Conservation (phyloP, 768 basidiomycete genomes). For the Kwoniella sp. region DNA sequence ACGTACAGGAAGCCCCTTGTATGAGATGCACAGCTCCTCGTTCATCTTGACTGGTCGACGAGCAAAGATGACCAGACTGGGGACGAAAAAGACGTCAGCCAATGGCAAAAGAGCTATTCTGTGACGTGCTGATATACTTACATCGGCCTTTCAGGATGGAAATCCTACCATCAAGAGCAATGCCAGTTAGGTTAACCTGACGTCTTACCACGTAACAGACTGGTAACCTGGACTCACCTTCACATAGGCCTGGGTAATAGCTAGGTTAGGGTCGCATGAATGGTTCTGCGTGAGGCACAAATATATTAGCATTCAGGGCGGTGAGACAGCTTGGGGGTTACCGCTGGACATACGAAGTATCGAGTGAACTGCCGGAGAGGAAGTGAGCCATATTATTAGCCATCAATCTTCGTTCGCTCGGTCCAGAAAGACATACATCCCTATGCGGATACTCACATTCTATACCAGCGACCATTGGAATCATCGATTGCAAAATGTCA, state of each 20-base stretch:
- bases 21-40: constrained; percentile 54
- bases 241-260: constrained; percentile 72
- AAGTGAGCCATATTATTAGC: too few relatives aligned
- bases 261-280: constrained; percentile 83
- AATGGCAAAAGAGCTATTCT: neutral
- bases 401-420: too few relatives aligned
- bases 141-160: constrained; percentile 52
- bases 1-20: constrained; percentile 50
- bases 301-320: constrained; percentile 1
- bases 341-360: constrained; percentile 70
- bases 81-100: too few relatives aligned
- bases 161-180: constrained; percentile 36
- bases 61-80: constrained; percentile 53
- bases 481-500: too few relatives aligned
- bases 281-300: constrained; percentile 66
- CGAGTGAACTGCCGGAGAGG: constrained; percentile 82
- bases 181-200: neutral
- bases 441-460: constrained; percentile 45
- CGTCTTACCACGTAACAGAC: neutral
- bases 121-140: constrained; percentile 20
- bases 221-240: constrained; percentile 58
- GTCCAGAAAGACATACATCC: too few relatives aligned
- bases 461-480: neutral
- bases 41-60: constrained; percentile 34
- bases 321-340: too few relatives aligned